phyloP scores from a whole-genome alignment of 805 yeast genomes.

The Metschnikowia orientalis region DNA sequence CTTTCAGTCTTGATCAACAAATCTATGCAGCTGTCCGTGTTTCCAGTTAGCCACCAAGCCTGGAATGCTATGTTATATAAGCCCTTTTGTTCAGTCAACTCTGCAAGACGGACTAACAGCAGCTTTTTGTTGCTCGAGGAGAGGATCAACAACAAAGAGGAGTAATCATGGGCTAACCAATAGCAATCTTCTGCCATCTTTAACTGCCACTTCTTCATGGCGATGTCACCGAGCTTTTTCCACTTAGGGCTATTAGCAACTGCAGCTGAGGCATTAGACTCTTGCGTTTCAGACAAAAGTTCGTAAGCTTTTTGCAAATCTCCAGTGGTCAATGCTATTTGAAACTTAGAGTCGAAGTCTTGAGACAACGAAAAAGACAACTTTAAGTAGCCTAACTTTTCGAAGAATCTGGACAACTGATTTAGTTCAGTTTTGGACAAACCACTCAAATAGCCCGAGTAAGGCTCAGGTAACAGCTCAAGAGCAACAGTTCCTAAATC shows the following conservation, averaged over 20 bases:
- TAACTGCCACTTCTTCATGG: slow-evolving; percentile 73
- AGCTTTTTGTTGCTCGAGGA: slow-evolving; percentile 71
- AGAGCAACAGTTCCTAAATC: slow-evolving; percentile 43
- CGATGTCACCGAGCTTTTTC: slow-evolving; percentile 87
- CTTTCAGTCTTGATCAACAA: slow-evolving; percentile 66
- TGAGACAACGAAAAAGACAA: slow-evolving; percentile 80
- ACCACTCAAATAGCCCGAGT: slow-evolving; percentile 47
- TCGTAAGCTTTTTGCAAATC: slow-evolving; percentile 68
- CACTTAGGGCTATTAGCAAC: slow-evolving; percentile 53
- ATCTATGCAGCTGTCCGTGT: slow-evolving; percentile 56
- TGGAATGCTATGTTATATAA: slow-evolving; percentile 88
- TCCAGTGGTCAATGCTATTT: slow-evolving; percentile 75
- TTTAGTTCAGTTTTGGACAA: slow-evolving; percentile 63
- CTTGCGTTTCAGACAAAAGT: slow-evolving; percentile 29
- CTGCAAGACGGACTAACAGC: slow-evolving; percentile 61
- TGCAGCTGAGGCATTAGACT: slow-evolving; percentile 46
- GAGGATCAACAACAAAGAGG: slow-evolving; percentile 75
- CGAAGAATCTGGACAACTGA: slow-evolving; percentile 87
- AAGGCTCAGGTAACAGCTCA: slow-evolving; percentile 51
- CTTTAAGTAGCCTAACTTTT: slow-evolving; percentile 82
- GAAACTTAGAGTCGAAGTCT: slow-evolving; percentile 89
- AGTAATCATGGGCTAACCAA: slow-evolving; percentile 72
- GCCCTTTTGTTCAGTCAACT: slow-evolving; percentile 64
- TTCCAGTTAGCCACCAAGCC: slow-evolving; percentile 83
- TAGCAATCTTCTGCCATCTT: slow-evolving; percentile 77